phyloP scores from a whole-genome alignment of 441 rosid genomes.

The Corymbia calophylla region DNA sequence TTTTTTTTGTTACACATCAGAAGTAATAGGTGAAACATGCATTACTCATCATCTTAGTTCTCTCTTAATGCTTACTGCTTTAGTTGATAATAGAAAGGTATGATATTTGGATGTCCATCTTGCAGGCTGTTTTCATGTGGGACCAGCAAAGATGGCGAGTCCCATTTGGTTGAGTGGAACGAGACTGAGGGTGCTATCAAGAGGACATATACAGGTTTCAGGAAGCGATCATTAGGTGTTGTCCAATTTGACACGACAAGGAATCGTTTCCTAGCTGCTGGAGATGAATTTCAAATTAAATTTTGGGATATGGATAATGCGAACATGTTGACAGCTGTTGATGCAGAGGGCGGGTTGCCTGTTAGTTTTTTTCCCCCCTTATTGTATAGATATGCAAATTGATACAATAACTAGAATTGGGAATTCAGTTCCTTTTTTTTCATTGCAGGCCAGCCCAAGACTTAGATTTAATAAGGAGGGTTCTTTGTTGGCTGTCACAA shows the following conservation, averaged over 20 bases:
- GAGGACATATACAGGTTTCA: constrained; percentile 57
- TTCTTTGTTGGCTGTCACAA: constrained; percentile 61
- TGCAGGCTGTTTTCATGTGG: constrained; percentile 79
- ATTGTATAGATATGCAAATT: background rate
- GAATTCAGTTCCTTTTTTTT: background rate
- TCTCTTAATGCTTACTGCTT: background rate
- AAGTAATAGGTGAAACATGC: background rate
- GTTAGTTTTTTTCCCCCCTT: constrained; percentile 24
- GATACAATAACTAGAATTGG: background rate
- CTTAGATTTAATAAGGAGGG: constrained; percentile 84
- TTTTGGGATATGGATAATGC: constrained; percentile 83
- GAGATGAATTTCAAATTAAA: constrained; percentile 68
- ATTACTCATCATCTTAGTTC: background rate
- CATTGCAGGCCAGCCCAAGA: constrained; percentile 59
- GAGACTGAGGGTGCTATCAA: constrained; percentile 78
- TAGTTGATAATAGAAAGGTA: background rate
- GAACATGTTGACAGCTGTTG: constrained; percentile 44
- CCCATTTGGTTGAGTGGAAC: constrained; percentile 81
- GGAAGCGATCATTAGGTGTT: constrained; percentile 60
- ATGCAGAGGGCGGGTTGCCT: constrained; percentile 75
- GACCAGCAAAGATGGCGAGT: constrained; percentile 79
- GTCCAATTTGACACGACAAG: constrained; percentile 70
- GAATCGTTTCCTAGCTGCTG: constrained; percentile 74
- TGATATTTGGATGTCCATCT: background rate
- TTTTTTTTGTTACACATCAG: background rate